phyloP scores from a whole-genome alignment of 805 yeast genomes.

The Cyberlindnera lachancei region DNA sequence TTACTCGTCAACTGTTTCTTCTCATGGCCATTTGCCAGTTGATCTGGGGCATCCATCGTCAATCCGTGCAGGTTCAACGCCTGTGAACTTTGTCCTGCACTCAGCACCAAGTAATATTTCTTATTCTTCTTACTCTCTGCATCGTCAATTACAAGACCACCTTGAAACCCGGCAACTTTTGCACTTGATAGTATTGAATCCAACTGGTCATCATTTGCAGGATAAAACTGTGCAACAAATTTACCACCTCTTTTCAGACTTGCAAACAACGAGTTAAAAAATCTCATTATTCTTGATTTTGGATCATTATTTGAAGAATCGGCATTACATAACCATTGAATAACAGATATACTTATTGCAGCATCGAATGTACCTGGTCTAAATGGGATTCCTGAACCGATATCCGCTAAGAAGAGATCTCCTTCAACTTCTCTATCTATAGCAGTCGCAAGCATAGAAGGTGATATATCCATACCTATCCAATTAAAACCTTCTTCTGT shows the following conservation, averaged over 20 bases:
- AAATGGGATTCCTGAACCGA: constrained; percentile 92
- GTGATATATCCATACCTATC: constrained; percentile 95
- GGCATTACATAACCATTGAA: constrained; percentile 98
- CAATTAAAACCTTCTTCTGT: constrained; percentile 91
- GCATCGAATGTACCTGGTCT: constrained; percentile 97
- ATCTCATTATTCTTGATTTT: constrained; percentile 65
- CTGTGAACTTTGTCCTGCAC: constrained; percentile 76
- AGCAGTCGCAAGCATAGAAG: constrained; percentile 93
- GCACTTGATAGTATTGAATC: constrained; percentile 77
- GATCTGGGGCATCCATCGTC: constrained; percentile 60
- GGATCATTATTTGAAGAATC: constrained; percentile 82
- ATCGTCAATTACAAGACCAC: constrained; percentile 90
- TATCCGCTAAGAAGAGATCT: constrained; percentile 83
- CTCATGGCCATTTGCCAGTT: constrained; percentile 18
- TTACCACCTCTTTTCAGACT: constrained; percentile 89
- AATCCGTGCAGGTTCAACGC: constrained; percentile 75
- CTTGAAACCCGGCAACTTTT: constrained; percentile 90
- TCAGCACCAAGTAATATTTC: constrained; percentile 82
- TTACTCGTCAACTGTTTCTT: constrained; percentile 29
- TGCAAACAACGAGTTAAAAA: constrained; percentile 85
- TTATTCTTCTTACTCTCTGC: constrained; percentile 89
- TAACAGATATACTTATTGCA: constrained; percentile 88
- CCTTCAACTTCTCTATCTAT: constrained; percentile 90
- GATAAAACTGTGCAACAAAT: constrained; percentile 95
- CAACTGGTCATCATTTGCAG: constrained; percentile 80